Percentiles rank a stretch among this genome's conserved stretches.
Evolutionary conservation across 1,284 basidiomycete species (phyloP).

Genomic region (Pseudozyma pruni): DNA sequence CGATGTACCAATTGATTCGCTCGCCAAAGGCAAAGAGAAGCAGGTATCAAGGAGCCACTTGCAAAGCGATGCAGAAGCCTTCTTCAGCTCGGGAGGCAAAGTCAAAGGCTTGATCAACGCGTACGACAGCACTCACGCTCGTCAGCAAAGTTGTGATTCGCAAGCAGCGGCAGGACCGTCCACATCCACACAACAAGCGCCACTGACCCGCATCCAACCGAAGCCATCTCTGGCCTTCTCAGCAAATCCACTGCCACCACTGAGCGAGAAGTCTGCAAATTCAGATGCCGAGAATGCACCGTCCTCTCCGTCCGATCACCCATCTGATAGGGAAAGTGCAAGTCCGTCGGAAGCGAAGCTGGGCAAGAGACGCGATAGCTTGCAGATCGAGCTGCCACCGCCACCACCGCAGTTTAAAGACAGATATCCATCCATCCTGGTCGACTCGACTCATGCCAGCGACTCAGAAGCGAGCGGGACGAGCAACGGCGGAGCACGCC

Average conservation of each 20-base stretch:
- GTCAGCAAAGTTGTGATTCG: constrained; percentile 4
- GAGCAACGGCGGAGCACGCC: background rate
- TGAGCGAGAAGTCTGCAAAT: constrained; percentile 34
- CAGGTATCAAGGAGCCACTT: constrained; percentile 3
- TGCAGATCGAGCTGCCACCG: constrained; percentile 46
- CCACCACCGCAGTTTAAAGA: constrained; percentile 37
- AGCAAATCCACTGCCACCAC: constrained; percentile 19
- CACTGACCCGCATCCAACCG: background rate
- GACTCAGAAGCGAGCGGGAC: constrained; percentile 30
- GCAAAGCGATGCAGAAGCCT: constrained; percentile 16
- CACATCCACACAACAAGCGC: background rate
- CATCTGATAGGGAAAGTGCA: constrained; percentile 17
- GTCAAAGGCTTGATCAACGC: constrained; percentile 5
- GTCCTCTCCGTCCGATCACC: constrained; percentile 13
- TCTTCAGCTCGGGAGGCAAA: constrained; percentile 18
- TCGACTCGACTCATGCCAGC: constrained; percentile 37
- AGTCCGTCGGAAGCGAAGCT: background rate
- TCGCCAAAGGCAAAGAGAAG: constrained; percentile 17
- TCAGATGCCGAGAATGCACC: constrained; percentile 23
- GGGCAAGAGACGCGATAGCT: constrained; percentile 23
- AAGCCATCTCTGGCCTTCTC: constrained; percentile 15
- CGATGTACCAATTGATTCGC: background rate
- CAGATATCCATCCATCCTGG: constrained; percentile 34
- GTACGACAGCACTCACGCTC: constrained; percentile 5
- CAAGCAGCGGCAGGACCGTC: background rate